Percentiles rank a stretch among this genome's conserved stretches.
Conservation (phyloP, 2,329 filamentous ascomycete species). For the Polytolypa hystricis region DNA sequence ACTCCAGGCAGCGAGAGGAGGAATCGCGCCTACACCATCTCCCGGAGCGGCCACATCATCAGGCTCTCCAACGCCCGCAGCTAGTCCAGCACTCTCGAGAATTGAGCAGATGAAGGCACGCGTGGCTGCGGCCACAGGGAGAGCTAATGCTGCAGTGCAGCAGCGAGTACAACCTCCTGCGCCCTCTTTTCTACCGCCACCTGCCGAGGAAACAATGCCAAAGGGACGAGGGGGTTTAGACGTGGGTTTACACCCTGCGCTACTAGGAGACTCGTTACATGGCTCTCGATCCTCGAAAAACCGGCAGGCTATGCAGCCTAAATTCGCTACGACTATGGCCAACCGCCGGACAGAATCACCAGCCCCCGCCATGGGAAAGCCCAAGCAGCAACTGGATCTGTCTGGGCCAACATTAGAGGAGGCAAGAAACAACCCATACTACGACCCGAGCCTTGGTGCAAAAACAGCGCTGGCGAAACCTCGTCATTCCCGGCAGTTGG, state of each 20-base stretch:
- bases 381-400: constrained; percentile 44
- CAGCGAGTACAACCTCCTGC: constrained; percentile 34
- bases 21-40: constrained; percentile 14
- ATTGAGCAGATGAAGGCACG: constrained; percentile 71
- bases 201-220: constrained; percentile 37
- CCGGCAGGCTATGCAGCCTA: constrained; percentile 37
- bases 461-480: constrained; percentile 49
- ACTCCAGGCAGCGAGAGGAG: constrained; percentile 29
- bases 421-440: constrained; percentile 67
- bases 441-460: constrained; percentile 56
- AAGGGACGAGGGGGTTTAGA: constrained; percentile 57
- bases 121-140: constrained; percentile 61
- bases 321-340: constrained; percentile 44
- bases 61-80: constrained; percentile 24
- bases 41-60: constrained; percentile 20
- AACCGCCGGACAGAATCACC: constrained; percentile 42
- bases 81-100: constrained; percentile 45
- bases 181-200: constrained; percentile 29
- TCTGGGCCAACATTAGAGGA: constrained; percentile 49
- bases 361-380: constrained; percentile 25
- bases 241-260: constrained; percentile 65
- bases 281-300: constrained; percentile 34
- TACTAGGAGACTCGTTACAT: constrained; percentile 42
- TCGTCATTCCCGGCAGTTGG: constrained; percentile 61
- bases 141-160: constrained; percentile 31